Evolutionary conservation across 139 green algal species (phyloP).

Genomic region (Protoeuglena noctilucae): DNA sequence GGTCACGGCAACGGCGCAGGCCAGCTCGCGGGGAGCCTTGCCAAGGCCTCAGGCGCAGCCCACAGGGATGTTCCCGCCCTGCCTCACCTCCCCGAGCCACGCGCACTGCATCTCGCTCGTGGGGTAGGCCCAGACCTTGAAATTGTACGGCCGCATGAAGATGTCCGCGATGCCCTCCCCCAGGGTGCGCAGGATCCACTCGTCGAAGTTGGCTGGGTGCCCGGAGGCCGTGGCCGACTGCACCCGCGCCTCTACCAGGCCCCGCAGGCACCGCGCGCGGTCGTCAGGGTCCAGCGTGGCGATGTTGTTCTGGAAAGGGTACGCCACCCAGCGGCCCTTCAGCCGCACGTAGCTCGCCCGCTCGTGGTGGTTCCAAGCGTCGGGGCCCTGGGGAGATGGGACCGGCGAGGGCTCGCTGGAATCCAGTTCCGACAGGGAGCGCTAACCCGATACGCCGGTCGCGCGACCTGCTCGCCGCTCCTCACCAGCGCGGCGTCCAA

Average conservation of each 20-base stretch:
- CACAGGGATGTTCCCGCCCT: too few species aligned
- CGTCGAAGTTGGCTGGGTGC: conserved; percentile 75
- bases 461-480: too few species aligned
- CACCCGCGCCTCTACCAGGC: conserved; percentile 70
- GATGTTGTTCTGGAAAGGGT: conserved; percentile 90
- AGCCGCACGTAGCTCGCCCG: conserved; percentile 77
- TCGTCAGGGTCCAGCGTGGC: conserved; percentile 59
- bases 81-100: conserved; percentile 82
- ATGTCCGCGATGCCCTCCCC: conserved; percentile 70
- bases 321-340: conserved; percentile 65
- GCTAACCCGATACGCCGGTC: too few species aligned
- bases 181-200: conserved; percentile 82
- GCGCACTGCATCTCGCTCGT: conserved; percentile 73
- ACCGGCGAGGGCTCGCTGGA: too few species aligned
- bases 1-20: too few species aligned
- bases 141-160: conserved; percentile 93
- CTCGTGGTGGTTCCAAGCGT: conserved; percentile 68
- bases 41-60: too few species aligned
- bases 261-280: conserved; percentile 67
- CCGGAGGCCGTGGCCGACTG: conserved; percentile 29
- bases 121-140: conserved; percentile 78
- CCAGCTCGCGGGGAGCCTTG: too few species aligned
- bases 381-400: too few species aligned
- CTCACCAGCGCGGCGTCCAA: conserved; percentile 32
- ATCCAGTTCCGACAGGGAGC: too few species aligned